These are phyloP conservation scores for Strigomonas galati DNA, from an alignment of 208 protist genomes.

Conservation along the genomic window DNA sequence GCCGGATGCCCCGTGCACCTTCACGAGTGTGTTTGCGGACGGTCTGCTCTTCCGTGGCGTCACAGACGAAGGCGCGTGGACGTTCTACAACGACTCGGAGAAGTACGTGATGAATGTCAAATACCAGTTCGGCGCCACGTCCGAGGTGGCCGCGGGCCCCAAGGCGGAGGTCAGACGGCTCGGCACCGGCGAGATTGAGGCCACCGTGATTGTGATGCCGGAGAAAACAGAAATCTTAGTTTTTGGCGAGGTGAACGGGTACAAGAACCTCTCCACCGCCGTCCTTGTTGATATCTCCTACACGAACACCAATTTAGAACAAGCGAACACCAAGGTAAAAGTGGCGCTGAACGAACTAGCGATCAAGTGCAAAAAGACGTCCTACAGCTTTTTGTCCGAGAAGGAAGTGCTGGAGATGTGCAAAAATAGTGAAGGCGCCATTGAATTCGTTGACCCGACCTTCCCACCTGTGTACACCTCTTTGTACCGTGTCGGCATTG, in stretches of 20 bases:
- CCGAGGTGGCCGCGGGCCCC: constrained; percentile 21
- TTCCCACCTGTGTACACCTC: constrained; percentile 32
- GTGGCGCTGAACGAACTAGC: constrained; percentile 22
- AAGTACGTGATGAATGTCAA: constrained; percentile 55
- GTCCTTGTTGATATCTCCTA: constrained; percentile 22
- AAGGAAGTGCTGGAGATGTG: constrained; percentile 24
- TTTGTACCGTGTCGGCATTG: constrained; percentile 32
- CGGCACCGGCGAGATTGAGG: constrained; percentile 21
- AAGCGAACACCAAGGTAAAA: background rate
- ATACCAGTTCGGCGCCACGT: constrained; percentile 38
- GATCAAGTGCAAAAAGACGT: constrained; percentile 27
- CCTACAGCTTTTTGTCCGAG: constrained; percentile 29
- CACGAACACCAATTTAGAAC: constrained; percentile 17
- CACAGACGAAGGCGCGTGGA: constrained; percentile 40
- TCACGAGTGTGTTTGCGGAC: constrained; percentile 26
- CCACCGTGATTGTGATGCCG: constrained; percentile 36
- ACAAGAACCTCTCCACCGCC: constrained; percentile 25
- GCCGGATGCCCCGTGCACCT: constrained; percentile 18
- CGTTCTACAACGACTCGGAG: constrained; percentile 75
- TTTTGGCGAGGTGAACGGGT: constrained; percentile 32
- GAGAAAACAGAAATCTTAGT: constrained; percentile 52
- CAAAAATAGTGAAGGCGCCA: background rate
- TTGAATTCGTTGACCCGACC: constrained; percentile 34
- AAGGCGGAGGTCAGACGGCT: constrained; percentile 15
- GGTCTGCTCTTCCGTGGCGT: constrained; percentile 45